Conservation (phyloP, 1,284 basidiomycete species). For the Sporisorium exsertum region DNA sequence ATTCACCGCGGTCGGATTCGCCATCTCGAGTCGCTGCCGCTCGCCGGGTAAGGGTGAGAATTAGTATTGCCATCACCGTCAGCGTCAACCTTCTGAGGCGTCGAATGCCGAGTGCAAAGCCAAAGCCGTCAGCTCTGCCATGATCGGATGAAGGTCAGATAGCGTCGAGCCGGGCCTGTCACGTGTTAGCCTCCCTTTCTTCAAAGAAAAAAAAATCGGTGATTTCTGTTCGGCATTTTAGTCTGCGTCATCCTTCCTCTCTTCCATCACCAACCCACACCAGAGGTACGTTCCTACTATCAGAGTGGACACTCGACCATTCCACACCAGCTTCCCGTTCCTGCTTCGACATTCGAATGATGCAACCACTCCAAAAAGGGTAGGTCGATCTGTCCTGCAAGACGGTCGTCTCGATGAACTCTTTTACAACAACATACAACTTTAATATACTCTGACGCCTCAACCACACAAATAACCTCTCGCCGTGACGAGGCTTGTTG, state of each 20-base stretch:
- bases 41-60: too few relatives aligned
- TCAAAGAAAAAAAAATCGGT: background rate
- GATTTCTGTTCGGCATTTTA: background rate
- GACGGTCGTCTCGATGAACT: constrained; percentile 43
- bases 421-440: constrained; percentile 43
- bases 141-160: too few relatives aligned
- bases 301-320: background rate
- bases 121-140: background rate
- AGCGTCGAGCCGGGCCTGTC: constrained; percentile 1
- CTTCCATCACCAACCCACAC: constrained; percentile 24
- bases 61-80: background rate
- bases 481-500: background rate
- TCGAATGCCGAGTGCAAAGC: background rate
- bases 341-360: constrained; percentile 13
- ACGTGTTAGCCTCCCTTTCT: constrained; percentile 17
- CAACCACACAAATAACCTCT: background rate
- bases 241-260: constrained; percentile 5
- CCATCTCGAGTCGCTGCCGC: too few relatives aligned
- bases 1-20: background rate
- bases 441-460: constrained; percentile 56
- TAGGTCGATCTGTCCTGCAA: constrained; percentile 47
- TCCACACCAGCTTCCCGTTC: background rate
- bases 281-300: constrained; percentile 14
- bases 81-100: background rate
- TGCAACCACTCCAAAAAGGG: constrained; percentile 38